Base-by-base conservation (phyloP, 805 yeast genomes). In the Yarrowia keelungensis region DNA sequence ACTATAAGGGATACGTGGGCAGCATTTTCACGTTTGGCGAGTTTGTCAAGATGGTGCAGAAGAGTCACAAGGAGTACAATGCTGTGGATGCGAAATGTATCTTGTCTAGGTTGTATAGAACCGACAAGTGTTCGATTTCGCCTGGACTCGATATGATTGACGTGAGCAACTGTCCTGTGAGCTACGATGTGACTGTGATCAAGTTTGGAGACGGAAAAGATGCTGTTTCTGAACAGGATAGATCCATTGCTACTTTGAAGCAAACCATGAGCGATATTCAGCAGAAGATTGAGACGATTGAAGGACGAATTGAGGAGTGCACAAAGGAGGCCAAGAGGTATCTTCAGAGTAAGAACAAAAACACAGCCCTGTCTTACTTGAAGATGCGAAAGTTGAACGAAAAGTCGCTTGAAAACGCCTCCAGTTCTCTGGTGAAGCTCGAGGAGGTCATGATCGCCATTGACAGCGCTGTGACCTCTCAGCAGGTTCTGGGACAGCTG, bases 1-100 rank as follows among this genome's bases (percentile, higher is more conserved):
- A 49, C 56, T 49, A 62, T 39, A 15, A n/a, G 45, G 67, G 67
- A 32, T 62, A 62, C 16, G 67, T 62, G 35, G 67, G 56, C 16
- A 47, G 56, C 22, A 36, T 62, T 8, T 62, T 14, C 46, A 62
- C 67, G n/a, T 62, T 62, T 32, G n/a, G 47, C n/a, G 67, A 47
- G 47, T 47, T 62, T 62, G 56, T 62, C 22, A 14, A 22, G 8
- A 15, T 43, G 39, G 8, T 62, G 2, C 50, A 62, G 38, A 36
- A 47, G 54, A 9, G 47, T 0, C 54, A 62, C 14, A 3, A 12
- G 11, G 35, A 10, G 12, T 47, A 39, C n/a, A 39, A 38, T 11
- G 22, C 14, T 11, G 38, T 26, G 9, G 67, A 46, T 15, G 56
- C 56, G 12, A 47, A 39, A 32, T 47, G 54, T 22, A 49, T 62